A percentile compares a stretch with the other conserved stretches of the same genome.
These are phyloP conservation scores for Bruguiera parviflora DNA, from an alignment of 345 rosid genomes.

Conservation along the genomic window DNA sequence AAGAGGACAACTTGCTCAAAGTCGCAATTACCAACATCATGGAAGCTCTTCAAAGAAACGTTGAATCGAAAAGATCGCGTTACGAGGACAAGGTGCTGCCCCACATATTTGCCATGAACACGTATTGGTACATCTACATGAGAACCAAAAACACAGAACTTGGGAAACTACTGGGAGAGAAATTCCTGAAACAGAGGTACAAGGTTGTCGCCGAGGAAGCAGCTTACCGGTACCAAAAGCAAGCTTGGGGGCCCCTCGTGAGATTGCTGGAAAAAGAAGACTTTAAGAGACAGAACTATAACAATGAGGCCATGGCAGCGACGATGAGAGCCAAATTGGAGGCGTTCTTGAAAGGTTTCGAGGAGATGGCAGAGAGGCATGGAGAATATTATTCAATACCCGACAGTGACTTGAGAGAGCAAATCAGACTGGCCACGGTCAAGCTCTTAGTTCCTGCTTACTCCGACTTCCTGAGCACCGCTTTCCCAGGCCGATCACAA, in stretches of 20 bases:
- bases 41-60: conserved; percentile 60
- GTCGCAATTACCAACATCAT: conserved; percentile 47
- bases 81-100: conserved; percentile 48
- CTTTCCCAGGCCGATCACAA: conserved; percentile 13
- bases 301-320: conserved; percentile 3
- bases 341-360: conserved; percentile 38
- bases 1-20: conserved; percentile 40
- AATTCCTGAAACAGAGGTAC: conserved; percentile 41
- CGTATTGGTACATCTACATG: conserved; percentile 68
- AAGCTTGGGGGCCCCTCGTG: conserved; percentile 49
- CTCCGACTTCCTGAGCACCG: conserved; percentile 29
- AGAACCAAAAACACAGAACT: conserved; percentile 53
- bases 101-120: conserved; percentile 52
- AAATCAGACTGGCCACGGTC: conserved; percentile 45
- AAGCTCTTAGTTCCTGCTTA: conserved; percentile 45
- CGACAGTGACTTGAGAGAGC: conserved; percentile 51
- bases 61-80: conserved; percentile 42
- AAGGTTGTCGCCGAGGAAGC: conserved; percentile 55
- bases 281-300: not conserved
- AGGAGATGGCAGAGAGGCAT: conserved; percentile 42
- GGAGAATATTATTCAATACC: conserved; percentile 32
- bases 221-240: conserved; percentile 55
- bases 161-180: conserved; percentile 47
- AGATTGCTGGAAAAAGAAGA: conserved; percentile 36
- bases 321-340: conserved; percentile 35